phyloP scores from a whole-genome alignment of 2,329 filamentous ascomycete genomes.

The Ophiostoma himal-ulmi region DNA sequence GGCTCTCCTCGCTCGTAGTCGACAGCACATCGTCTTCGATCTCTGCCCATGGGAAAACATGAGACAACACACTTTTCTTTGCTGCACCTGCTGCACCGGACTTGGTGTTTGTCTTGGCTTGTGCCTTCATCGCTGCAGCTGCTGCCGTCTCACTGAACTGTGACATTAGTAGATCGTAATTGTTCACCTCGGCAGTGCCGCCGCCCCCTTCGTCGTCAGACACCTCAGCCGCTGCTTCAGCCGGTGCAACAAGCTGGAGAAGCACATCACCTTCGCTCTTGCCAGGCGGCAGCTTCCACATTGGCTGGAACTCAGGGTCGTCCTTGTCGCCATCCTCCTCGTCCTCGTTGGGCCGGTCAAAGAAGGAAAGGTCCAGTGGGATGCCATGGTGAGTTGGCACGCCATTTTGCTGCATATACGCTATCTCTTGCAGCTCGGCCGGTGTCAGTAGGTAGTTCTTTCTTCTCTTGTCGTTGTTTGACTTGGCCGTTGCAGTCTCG shows the following conservation, averaged over 20 bases:
- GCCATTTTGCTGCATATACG: slow-evolving; percentile 30
- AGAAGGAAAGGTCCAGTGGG: slow-evolving; percentile 23
- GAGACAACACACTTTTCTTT: background rate
- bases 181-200: background rate
- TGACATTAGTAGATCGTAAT: slow-evolving; percentile 14
- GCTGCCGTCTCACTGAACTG: slow-evolving; percentile 4
- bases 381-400: slow-evolving; percentile 33
- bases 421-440: slow-evolving; percentile 26
- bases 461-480: background rate
- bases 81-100: background rate
- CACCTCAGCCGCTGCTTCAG: background rate
- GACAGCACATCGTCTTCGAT: slow-evolving; percentile 21
- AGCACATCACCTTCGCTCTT: slow-evolving; percentile 22
- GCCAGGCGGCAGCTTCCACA: slow-evolving; percentile 26
- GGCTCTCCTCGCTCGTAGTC: slow-evolving; percentile 19
- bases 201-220: background rate
- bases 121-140: background rate
- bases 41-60: slow-evolving; percentile 16
- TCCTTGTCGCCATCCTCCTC: slow-evolving; percentile 16
- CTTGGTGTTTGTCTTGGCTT: background rate
- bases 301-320: slow-evolving; percentile 20
- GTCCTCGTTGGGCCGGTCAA: slow-evolving; percentile 20
- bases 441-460: slow-evolving; percentile 12
- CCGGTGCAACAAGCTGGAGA: slow-evolving; percentile 19
- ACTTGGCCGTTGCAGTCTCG: background rate